phyloP scores from a whole-genome alignment of 495 filamentous ascomycete genomes.

The Usnea hakonensis region DNA sequence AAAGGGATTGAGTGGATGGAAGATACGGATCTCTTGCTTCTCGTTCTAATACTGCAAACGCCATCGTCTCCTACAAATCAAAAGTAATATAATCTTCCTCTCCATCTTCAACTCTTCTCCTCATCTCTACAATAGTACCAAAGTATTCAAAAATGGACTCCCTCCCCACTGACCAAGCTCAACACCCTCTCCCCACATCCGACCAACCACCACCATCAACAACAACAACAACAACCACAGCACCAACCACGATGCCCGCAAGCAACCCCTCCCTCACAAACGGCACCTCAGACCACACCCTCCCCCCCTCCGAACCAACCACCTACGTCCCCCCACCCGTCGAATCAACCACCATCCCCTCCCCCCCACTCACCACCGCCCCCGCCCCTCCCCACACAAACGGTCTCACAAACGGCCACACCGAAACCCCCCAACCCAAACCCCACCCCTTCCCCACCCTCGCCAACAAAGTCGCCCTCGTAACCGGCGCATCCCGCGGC shows the following conservation, averaged over 20 bases:
- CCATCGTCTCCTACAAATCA: neutral
- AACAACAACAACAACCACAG: neutral
- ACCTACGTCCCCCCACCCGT: too few species aligned
- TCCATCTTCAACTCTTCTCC: neutral
- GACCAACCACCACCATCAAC: neutral
- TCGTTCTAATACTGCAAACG: neutral
- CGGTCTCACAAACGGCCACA: constrained; percentile 3
- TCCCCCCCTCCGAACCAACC: too few species aligned
- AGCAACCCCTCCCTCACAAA: too few species aligned
- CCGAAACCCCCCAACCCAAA: too few species aligned
- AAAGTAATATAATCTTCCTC: neutral
- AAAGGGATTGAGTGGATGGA: neutral
- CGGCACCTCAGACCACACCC: neutral
- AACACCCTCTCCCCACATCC: neutral
- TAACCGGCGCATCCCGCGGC: constrained; percentile 65
- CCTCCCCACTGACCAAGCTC: neutral
- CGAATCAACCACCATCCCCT: neutral
- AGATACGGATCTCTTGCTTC: neutral
- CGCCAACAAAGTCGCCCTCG: constrained; percentile 61
- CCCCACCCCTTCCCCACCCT: constrained; percentile 34
- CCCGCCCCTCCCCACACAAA: neutral
- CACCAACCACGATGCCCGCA: neutral
- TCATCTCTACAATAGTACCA: neutral
- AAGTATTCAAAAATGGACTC: neutral
- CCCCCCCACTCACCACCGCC: neutral